A percentile compares a stretch with the other conserved stretches of the same genome.
Conservation (phyloP, 345 rosid species). For the Lagerstroemia speciosa region DNA sequence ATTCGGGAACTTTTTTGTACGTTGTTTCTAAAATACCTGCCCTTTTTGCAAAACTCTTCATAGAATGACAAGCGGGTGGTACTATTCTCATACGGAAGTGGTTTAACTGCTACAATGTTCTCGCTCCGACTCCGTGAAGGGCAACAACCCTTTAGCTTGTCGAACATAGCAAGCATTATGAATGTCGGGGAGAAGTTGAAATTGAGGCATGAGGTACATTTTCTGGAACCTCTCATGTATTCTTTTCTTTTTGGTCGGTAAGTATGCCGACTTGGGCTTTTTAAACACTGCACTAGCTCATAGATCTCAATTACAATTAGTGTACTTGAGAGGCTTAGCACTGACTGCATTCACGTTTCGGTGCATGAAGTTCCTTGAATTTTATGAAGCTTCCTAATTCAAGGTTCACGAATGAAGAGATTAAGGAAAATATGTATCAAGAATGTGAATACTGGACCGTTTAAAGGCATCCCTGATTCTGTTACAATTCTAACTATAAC, state of each 20-base stretch:
- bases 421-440: too few species aligned
- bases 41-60: constrained; percentile 1
- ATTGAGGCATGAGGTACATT: constrained; percentile 81
- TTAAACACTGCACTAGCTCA: background rate
- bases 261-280: background rate
- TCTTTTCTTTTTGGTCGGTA: background rate
- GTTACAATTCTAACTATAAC: background rate
- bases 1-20: background rate
- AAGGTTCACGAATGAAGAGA: too few species aligned
- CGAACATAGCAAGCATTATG: constrained; percentile 74
- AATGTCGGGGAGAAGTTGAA: constrained; percentile 60
- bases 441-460: background rate
- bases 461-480: background rate
- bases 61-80: constrained; percentile 73
- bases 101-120: constrained; percentile 84
- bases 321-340: too few species aligned
- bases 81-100: constrained; percentile 96
- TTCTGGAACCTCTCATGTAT: background rate
- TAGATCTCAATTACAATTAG: too few species aligned
- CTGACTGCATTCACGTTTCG: too few species aligned
- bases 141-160: constrained; percentile 62
- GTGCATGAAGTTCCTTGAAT: too few species aligned
- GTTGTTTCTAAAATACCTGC: background rate
- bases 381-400: too few species aligned
- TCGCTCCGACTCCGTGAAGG: constrained; percentile 59